These are phyloP conservation scores for Macrophomina tecta DNA, from an alignment of 2,329 filamentous ascomycete species.

Conservation along the genomic window DNA sequence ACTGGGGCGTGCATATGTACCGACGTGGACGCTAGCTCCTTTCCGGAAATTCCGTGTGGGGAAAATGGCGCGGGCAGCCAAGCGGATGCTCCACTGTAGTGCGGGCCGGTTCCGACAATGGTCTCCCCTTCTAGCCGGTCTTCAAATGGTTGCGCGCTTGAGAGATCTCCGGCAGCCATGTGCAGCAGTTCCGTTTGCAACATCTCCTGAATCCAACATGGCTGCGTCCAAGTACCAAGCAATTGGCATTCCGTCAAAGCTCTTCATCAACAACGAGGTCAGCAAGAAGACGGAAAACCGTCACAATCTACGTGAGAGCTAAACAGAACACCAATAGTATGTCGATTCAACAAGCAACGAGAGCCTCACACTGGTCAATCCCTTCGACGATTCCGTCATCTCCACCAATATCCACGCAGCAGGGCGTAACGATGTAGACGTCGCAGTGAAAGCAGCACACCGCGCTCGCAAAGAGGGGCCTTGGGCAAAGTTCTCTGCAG, in stretches of 20 bases:
- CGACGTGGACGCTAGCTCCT: neutral
- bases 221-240: neutral
- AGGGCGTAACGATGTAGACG: constrained; percentile 14
- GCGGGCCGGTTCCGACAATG: neutral
- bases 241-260: constrained; percentile 6
- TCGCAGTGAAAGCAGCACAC: constrained; percentile 5
- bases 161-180: neutral
- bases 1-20: neutral
- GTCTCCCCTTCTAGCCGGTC: neutral
- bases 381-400: constrained; percentile 11
- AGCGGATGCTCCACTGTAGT: neutral
- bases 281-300: neutral
- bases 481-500: constrained; percentile 15
- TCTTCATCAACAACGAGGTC: constrained; percentile 20
- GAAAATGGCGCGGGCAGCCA: neutral
- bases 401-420: constrained; percentile 18
- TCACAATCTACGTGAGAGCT: neutral
- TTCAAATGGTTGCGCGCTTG: neutral
- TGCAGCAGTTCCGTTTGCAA: neutral
- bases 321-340: neutral
- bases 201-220: neutral
- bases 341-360: neutral
- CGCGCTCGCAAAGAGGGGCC: neutral
- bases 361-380: constrained; percentile 8
- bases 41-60: neutral